phyloP scores from a whole-genome alignment of 331 rosid species.

The Malus hybrid region DNA sequence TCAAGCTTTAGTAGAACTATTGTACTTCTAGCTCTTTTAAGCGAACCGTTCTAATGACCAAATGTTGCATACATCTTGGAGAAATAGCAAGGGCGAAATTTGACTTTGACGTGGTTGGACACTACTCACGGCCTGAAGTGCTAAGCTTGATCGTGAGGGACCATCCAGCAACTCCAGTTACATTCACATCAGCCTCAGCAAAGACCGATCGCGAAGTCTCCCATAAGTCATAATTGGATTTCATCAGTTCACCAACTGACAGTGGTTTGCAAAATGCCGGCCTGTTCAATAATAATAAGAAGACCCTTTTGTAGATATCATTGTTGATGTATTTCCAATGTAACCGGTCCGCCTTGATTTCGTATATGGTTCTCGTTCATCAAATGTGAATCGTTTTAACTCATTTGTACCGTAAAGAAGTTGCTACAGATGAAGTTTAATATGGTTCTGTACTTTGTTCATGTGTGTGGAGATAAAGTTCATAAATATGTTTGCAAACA shows the following conservation, averaged over 20 bases:
- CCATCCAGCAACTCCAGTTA: constrained; percentile 62
- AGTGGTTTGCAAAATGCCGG: constrained; percentile 5
- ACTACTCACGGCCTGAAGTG: constrained; percentile 83
- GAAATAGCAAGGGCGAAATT: constrained; percentile 80
- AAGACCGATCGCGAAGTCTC: constrained; percentile 24
- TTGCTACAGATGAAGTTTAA: not conserved
- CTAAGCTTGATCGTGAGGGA: constrained; percentile 73
- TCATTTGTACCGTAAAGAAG: not conserved
- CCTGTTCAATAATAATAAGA: constrained; percentile 1
- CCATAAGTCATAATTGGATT: constrained; percentile 13
- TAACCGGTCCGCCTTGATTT: not conserved
- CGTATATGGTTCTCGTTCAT: not conserved
- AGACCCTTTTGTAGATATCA: not conserved
- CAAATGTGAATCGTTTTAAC: not conserved
- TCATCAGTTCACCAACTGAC: not conserved
- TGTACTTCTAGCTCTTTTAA: not conserved
- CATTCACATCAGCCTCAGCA: constrained; percentile 54
- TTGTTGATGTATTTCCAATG: not conserved
- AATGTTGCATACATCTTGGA: constrained; percentile 54
- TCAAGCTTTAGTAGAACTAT: not conserved
- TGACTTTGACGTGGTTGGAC: constrained; percentile 92
- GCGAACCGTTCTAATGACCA: not conserved
- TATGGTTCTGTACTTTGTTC: not conserved
- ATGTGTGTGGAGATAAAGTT: not conserved
- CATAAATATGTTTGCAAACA: not conserved